Percentiles rank a stretch among this genome's conserved stretches.
phyloP scores from a whole-genome alignment of 805 yeast species.

The Cephaloascus fragrans region DNA sequence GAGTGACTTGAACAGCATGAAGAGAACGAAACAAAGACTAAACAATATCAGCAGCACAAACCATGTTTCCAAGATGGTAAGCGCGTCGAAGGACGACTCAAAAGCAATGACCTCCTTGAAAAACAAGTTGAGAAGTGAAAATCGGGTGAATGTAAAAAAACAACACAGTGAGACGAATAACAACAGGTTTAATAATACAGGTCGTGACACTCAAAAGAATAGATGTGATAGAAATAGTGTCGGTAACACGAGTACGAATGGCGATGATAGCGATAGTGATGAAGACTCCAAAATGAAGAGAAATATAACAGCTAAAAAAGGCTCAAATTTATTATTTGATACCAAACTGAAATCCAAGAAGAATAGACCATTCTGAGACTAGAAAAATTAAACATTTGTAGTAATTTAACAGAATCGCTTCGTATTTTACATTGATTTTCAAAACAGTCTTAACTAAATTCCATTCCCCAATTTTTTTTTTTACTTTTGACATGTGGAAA shows the following conservation, averaged over 20 bases:
- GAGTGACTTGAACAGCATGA: conserved; percentile 3
- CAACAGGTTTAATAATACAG: conserved; percentile 1
- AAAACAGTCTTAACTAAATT: neutral
- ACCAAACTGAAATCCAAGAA: conserved; percentile 1
- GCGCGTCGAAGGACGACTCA: conserved; percentile 3
- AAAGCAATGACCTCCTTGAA: conserved; percentile 12
- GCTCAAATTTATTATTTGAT: conserved; percentile 5
- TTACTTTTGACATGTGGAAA: neutral
- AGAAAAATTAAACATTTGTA: neutral
- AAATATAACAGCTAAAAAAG: conserved; percentile 3
- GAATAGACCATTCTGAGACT: neutral
- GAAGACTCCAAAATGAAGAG: conserved; percentile 1
- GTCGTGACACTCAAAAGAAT: neutral
- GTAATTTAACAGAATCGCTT: neutral
- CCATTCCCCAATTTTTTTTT: conserved; percentile 1
- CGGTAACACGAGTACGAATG: neutral
- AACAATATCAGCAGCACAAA: neutral
- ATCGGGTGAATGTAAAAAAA: conserved; percentile 5
- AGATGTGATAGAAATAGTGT: conserved; percentile 3
- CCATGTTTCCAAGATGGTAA: conserved; percentile 2
- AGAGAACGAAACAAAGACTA: neutral
- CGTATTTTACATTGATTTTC: neutral
- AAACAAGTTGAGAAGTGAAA: conserved; percentile 14
- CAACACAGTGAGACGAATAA: neutral
- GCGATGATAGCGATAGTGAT: conserved; percentile 2